Evolutionary conservation across 768 basidiomycete species (phyloP).

Genomic region (Pholiota conissans): DNA sequence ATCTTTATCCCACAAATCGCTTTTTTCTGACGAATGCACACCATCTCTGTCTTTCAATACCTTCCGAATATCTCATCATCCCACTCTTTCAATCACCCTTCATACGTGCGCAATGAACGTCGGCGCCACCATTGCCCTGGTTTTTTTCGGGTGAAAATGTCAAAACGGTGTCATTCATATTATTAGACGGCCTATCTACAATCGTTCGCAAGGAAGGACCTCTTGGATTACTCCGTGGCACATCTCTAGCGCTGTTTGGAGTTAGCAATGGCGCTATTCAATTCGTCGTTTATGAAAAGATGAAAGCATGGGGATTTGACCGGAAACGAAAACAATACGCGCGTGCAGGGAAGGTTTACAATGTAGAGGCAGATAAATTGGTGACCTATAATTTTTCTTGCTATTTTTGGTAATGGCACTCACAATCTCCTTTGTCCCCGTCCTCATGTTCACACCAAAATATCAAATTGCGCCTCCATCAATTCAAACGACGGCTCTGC

Average conservation of each 20-base stretch:
- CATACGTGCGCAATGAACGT: neutral
- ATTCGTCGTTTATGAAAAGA: constrained; percentile 94
- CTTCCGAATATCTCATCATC: neutral
- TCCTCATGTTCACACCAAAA: neutral
- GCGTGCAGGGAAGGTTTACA: constrained; percentile 63
- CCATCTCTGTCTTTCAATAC: no score
- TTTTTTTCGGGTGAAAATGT: neutral
- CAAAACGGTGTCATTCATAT: neutral
- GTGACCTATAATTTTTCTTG: constrained; percentile 45
- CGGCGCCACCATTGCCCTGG: neutral
- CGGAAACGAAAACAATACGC: constrained; percentile 66
- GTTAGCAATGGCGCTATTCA: constrained; percentile 95
- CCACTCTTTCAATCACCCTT: no score
- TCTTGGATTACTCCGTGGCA: constrained; percentile 83
- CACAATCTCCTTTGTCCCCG: neutral
- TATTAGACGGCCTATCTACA: constrained; percentile 61
- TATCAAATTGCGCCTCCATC: neutral
- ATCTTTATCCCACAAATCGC: neutral
- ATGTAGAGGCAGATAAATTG: constrained; percentile 78
- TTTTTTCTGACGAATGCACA: no score
- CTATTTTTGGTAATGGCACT: neutral
- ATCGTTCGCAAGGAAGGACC: constrained; percentile 77
- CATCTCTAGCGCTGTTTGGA: constrained; percentile 84
- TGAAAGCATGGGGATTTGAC: constrained; percentile 89
- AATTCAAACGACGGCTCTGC: neutral